Evolutionary conservation across 2,329 filamentous ascomycete genomes (phyloP), one percentile per base, ranked within the genome.

Genomic region (Colletotrichum sp.): DNA sequence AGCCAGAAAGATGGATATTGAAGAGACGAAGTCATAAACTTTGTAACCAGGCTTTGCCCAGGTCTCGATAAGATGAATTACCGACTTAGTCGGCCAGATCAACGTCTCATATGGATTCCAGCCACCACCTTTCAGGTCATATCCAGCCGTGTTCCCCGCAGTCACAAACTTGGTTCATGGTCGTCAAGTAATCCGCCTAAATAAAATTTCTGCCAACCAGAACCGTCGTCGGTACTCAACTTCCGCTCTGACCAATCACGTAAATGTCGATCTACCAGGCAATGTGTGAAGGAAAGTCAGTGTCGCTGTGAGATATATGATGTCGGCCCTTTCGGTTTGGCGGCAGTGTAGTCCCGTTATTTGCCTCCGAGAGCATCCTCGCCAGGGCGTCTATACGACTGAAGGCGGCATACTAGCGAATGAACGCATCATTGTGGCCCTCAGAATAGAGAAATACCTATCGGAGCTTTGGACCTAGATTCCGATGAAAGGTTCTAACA

Each of bases 1-100:
- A 59, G 79, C 75, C 6, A 75, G 75, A 24, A 69, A 64, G 4
- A 81, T 83, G 79, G 77, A 83, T 13, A 22, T 15, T 15, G 12
- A 12, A 59, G n/a, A 15, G 7, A 65, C 22, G 13, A 52, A 22
- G 16, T 52, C 18, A 8, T 13, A 52, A 18, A 12, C 10, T 13
- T 52, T 52, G 44, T 22, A 13, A 3, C 13, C 10, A 52, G 44
- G 6, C 44, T 13, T 52, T n/a, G 39, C 9, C 18, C 9, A 48
- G 39, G 18, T 12, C 39, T 44, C 18, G 18, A 4, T n/a, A 3
- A 12, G n/a, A 52, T 12, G 10, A 8, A 52, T n/a, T 13, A 22
- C n/a, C n/a, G 44, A 52, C 18, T 22, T 52, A 13, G 44, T 52
- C 44, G n/a, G 2, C n/a, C 3, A 8, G n/a, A 2, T 9, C 44